phyloP scores from a whole-genome alignment of 495 filamentous ascomycete species.

The Trypethelium eluteriae region DNA sequence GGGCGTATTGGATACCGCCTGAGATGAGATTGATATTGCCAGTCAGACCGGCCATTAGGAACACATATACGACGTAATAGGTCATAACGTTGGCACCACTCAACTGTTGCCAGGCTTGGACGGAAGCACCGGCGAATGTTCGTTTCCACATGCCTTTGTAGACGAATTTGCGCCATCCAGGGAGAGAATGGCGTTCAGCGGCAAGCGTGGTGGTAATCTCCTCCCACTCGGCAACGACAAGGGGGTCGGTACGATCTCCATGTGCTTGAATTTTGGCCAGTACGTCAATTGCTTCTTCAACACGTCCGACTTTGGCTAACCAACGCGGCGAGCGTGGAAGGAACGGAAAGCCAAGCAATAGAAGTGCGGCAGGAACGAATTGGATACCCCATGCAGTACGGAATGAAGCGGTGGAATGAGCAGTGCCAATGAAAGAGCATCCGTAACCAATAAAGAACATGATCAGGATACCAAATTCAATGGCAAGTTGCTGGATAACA shows the following conservation, averaged over 20 bases:
- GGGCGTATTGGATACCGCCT: constrained; percentile 64
- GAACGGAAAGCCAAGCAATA: constrained; percentile 60
- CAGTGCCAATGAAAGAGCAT: constrained; percentile 53
- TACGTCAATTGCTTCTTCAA: constrained; percentile 57
- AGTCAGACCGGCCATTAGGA: constrained; percentile 56
- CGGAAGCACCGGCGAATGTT: constrained; percentile 59
- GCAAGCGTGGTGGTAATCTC: constrained; percentile 56
- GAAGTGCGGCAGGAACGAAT: constrained; percentile 56
- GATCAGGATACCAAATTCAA: constrained; percentile 61
- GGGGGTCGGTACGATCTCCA: constrained; percentile 56
- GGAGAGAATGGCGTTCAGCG: constrained; percentile 47
- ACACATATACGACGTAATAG: constrained; percentile 67
- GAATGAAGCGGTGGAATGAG: constrained; percentile 49
- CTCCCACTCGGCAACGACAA: constrained; percentile 64
- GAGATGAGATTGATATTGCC: constrained; percentile 61
- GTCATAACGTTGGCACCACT: constrained; percentile 53
- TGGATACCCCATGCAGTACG: constrained; percentile 67
- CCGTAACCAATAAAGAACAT: constrained; percentile 57
- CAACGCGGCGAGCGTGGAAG: constrained; percentile 65
- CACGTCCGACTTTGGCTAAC: constrained; percentile 61
- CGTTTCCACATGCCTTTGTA: constrained; percentile 62
- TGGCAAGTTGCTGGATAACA: constrained; percentile 68
- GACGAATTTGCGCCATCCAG: constrained; percentile 54
- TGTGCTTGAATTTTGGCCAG: constrained; percentile 64
- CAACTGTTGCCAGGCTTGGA: constrained; percentile 67